Base-by-base conservation (phyloP, 2,329 filamentous ascomycete species). In the Fusarium papillatum region DNA sequence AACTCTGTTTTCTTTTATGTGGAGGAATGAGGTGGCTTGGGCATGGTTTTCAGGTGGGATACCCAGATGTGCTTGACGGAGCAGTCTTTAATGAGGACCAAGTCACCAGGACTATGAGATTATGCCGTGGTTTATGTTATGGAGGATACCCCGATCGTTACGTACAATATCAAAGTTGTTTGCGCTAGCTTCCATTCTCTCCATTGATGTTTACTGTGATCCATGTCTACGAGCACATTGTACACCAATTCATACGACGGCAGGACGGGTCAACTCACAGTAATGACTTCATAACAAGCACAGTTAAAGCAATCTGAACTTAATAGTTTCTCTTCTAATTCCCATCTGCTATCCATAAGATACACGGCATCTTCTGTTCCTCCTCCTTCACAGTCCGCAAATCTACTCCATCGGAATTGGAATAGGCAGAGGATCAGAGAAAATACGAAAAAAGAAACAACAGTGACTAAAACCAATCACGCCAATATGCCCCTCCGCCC, bases 401-500 rank as follows among this genome's bases (percentile, higher is more conserved):
- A 74, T 61, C 74, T 64, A 64, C 41, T 57, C 50, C 38, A 53
- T 22, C 34, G 64, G 59, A 67, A 69, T 61, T 39, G 50, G 67
- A 75, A 76, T 64, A 75, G 71, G 74, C 72, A 73, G 24, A 34
- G 64, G 70, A 62, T 72, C 69, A 62, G 66, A 71, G 74, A 75
- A 76, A 76, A 76, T 75, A 72, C 71, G 72, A 75, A 80, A 79
- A 79, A 75, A 50, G 24, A 53, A 53, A 53, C 14, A 48, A 55
- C 53, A 57, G 59, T 70, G 72, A 75, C 69, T 73, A 76, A 75
- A 81, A 79, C 80, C 78, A 77, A 78, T 78, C 81, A 79, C 82
- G 82, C 82, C 82, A 78, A 78, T 80, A 80, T 80, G 76, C 74
- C 78, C 79, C 66, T 79, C 77, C 75, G 68, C 81, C 76, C 75